Evolutionary conservation across 2,329 filamentous ascomycete genomes (phyloP), one percentile per base, ranked within the genome.

Genomic region (Epicoccum nigrum): DNA sequence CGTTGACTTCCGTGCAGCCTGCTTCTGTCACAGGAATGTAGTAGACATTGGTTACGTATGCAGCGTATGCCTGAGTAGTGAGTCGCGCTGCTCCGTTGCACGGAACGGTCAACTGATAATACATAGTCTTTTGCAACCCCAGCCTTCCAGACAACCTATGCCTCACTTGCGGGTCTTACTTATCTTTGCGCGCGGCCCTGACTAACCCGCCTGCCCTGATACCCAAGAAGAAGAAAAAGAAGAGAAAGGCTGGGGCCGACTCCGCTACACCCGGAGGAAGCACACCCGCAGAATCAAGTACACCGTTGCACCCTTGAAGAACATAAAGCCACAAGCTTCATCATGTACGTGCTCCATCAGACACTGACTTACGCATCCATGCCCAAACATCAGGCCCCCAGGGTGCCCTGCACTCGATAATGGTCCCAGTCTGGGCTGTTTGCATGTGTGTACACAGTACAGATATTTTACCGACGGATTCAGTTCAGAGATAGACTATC

Each of bases 1-100:
- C 35, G 92, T 99, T 34, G 95, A 99, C 75, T 99, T 99, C 72
- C 86, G 94, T 34, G 93, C 95, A n/a, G 94, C 94, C 3, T 99
- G 94, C 71, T 99, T 99, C 77, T 99, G 94, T 71, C 94, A 99
- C 75, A 83, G 93, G 42, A 85, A 85, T 28, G 91, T 97, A 16
- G 88, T 99, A 34, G 91, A 97, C 74, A 85, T 92, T 1, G 94
- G 92, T 7, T 99, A 90, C 70, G 93, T 99, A 30, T 99, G 94
- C 78, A 96, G 90, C 55, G 92, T 99, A 62, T 99, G 94, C 69
- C 79, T 99, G 35, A 96, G 90, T 73, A 99, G 80, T 83, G 74
- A 65, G 78, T 74, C 1, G 9, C 20, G 5, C 23, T n/a, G 12
- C 19, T n/a, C 12, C 21, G 4, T 23, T 30, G 3, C 11, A 21